Percentiles rank a stretch among this genome's conserved stretches.
Evolutionary conservation across 2,329 filamentous ascomycete genomes (phyloP).

Genomic region (Aspergillus japonicus): DNA sequence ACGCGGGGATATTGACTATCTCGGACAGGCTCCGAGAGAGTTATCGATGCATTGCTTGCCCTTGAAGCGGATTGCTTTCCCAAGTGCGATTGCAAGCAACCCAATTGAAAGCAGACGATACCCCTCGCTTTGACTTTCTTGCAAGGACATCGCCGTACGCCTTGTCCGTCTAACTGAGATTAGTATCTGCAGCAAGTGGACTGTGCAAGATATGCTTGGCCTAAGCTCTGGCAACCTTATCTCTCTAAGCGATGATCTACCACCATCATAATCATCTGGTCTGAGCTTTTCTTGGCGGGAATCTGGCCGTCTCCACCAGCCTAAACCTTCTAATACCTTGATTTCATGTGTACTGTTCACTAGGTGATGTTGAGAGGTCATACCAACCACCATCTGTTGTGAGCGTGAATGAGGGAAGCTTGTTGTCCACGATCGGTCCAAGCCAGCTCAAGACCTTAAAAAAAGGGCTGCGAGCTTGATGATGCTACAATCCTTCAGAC

Average conservation of each 20-base stretch:
- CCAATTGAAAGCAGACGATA: background rate
- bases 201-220: constrained; percentile 16
- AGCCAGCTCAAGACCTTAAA: background rate
- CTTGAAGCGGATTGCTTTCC: background rate
- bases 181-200: constrained; percentile 11
- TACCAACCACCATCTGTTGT: no score
- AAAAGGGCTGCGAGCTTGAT: background rate
- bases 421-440: background rate
- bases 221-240: constrained; percentile 19
- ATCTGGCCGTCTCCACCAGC: background rate
- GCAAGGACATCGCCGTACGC: background rate
- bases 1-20: background rate
- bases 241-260: constrained; percentile 1
- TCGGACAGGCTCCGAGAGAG: background rate
- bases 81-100: background rate
- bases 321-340: background rate
- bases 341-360: no score
- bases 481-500: constrained; percentile 4
- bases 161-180: background rate
- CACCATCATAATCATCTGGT: background rate
- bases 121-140: background rate
- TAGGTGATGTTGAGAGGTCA: no score
- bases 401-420: background rate
- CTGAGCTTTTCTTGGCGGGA: constrained; percentile 1
- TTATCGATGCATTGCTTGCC: constrained; percentile 2